Conservation (phyloP, 202 grass and related monocot genomes). For the Dendrocalamus latiflorus region DNA sequence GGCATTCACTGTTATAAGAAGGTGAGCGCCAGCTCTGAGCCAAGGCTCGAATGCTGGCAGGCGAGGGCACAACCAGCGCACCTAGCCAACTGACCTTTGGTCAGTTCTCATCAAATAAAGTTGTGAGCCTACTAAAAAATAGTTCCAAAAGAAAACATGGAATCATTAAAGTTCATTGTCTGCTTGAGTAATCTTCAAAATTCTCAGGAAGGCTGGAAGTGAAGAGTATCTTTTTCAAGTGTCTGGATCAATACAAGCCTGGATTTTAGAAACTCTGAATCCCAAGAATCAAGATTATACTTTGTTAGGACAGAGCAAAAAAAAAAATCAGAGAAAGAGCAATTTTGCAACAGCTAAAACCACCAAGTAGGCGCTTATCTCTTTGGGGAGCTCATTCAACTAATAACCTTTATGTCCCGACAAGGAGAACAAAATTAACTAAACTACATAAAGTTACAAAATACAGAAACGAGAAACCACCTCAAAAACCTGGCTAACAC, state of each 20-base stretch:
- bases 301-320: too few relatives aligned
- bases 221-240: not conserved
- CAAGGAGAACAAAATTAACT: not conserved
- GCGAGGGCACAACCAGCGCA: too few relatives aligned
- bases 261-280: not conserved
- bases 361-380: too few relatives aligned
- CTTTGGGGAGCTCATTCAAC: too few relatives aligned
- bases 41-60: too few relatives aligned
- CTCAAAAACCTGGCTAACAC: slow-evolving; percentile 91
- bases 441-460: slow-evolving; percentile 13
- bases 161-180: slow-evolving; percentile 10
- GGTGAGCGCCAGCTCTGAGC: too few relatives aligned
- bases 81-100: too few relatives aligned
- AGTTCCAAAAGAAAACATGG: not conserved
- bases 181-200: slow-evolving; percentile 9
- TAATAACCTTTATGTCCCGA: too few relatives aligned
- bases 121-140: not conserved
- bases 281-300: too few relatives aligned
- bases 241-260: not conserved
- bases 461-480: slow-evolving; percentile 21
- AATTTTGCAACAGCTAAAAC: too few relatives aligned
- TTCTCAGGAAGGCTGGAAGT: not conserved
- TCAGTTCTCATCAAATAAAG: too few relatives aligned
- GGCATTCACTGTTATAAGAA: too few relatives aligned
- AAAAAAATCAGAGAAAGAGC: not conserved